Evolutionary conservation across 192 early-diverging fungal species (phyloP), one percentile per base, ranked within the genome.

Genomic region (Lunasporangiospora selenospora): DNA sequence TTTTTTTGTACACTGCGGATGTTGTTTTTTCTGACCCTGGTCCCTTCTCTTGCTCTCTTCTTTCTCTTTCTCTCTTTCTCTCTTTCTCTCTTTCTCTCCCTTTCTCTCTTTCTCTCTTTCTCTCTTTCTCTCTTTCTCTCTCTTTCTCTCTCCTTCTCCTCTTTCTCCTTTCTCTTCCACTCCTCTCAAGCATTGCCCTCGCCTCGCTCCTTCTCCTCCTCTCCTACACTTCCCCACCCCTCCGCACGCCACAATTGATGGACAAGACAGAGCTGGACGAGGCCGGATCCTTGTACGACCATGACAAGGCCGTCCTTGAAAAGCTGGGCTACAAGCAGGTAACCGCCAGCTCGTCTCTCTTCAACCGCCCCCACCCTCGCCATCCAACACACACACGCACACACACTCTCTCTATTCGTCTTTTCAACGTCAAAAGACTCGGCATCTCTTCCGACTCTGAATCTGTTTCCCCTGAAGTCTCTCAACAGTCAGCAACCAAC

Each of bases 271-370:
- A 53, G 36, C 15, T 19, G 11, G 52, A 40, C 18, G 23, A 24
- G 36, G 18, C 19, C 6, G 59, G 47, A 39, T 71, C 67, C n/a
- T 8, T 39, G 10, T 63, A 63, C 23, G 73, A 75, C 60, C 62
- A 67, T 43, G 76, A 78, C 58, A 58, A 49, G 31, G 67, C 63
- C 30, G 46, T 78, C 38, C 67, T 78, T 16, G 63, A 65, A 23
- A 69, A 67, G 45, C 57, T 78, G n/a, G 76, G 76, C 27, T 78
- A 78, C 63, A 78, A 78, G 58, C 76, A 78, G 76, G 76, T 58
- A 67, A 23, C 32, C n/a, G n/a, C n/a, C n/a, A n/a, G n/a, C n/a
- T n/a, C n/a, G n/a, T n/a, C n/a, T n/a, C n/a, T n/a, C n/a, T n/a
- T n/a, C n/a, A n/a, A n/a, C n/a, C n/a, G n/a, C n/a, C n/a, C n/a